Evolutionary conservation across 2,329 filamentous ascomycete species (phyloP), one percentile per base, ranked within the genome.

Genomic region (Trichophyton rubrum): DNA sequence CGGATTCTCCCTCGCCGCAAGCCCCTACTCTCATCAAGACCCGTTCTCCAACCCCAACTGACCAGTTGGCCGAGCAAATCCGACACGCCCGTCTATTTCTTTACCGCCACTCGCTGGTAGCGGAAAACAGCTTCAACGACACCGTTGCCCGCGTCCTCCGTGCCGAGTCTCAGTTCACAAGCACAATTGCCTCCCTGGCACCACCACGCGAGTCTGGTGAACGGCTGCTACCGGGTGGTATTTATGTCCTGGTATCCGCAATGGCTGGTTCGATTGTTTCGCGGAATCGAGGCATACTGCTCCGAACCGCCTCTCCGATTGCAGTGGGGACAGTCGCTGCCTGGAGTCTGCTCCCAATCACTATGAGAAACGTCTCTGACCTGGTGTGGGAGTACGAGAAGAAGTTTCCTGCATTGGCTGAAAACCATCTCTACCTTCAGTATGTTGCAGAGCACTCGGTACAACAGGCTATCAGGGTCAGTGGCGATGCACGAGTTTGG

Each of bases 261-360:
- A 96, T 99, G 91, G 89, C 93, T 40, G 93, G 92, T 67, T 90
- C 85, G 74, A 97, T 99, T 72, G 79, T 96, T 60, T 85, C 89
- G 60, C 85, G 92, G 64, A 95, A 95, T 79, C 85, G 92, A 68
- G 91, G 88, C 74, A 81, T 97, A 64, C 73, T 96, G 64, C 78
- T 99, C 59, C 85, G 93, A 66, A 85, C 86, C 59, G 79, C 85
- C 1, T 81, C 88, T 1, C 93, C 93, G 9, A 75, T 92, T 57
- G 85, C 86, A 20, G 84, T 96, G 49, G 93, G 91, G 66, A 78
- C 95, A 64, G 85, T 85, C 60, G 88, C 90, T 61, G 90, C 89
- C 62, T 93, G 90, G 84, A 80, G 85, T 63, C 85, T 96, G 43
- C 77, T 99, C 56, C 93, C 93, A 51, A 80, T 93, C 65, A 99